phyloP scores from a whole-genome alignment of 23 red algal genomes.

The Gracilaria caudata region DNA sequence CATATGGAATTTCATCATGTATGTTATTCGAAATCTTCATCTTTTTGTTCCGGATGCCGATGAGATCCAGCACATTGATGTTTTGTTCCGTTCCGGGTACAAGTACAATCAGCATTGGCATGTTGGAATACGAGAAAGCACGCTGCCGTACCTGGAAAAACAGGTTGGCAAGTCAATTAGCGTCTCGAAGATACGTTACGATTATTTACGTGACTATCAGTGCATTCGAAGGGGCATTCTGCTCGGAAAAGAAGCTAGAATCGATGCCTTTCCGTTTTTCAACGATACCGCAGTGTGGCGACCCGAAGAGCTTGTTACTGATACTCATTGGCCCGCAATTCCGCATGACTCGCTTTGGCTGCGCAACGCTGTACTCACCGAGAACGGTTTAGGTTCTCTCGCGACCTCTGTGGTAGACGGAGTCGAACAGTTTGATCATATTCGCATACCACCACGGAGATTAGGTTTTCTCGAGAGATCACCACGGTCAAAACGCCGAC shows the following conservation, averaged over 20 bases:
- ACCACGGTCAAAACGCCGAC: slow-evolving; percentile 53
- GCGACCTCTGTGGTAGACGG: slow-evolving; percentile 14
- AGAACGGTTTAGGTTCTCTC: slow-evolving; percentile 24
- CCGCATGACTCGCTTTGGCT: slow-evolving; percentile 69
- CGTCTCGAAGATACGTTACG: slow-evolving; percentile 58
- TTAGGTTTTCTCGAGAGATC: slow-evolving; percentile 50
- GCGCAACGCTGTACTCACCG: slow-evolving; percentile 45
- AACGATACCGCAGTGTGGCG: slow-evolving; percentile 67
- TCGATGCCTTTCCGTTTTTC: slow-evolving; percentile 77
- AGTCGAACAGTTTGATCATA: slow-evolving; percentile 18
- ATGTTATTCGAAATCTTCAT: slow-evolving; percentile 62
- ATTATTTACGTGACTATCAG: slow-evolving; percentile 52
- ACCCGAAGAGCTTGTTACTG: slow-evolving; percentile 46
- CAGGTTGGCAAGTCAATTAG: slow-evolving; percentile 60
- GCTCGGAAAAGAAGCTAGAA: slow-evolving; percentile 61
- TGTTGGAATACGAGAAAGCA: slow-evolving; percentile 66
- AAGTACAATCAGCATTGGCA: slow-evolving; percentile 58
- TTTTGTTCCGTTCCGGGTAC: slow-evolving; percentile 58
- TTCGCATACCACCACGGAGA: slow-evolving; percentile 49
- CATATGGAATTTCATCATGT: slow-evolving; percentile 66
- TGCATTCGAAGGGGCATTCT: slow-evolving; percentile 60
- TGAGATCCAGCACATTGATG: slow-evolving; percentile 39
- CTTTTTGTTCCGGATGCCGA: slow-evolving; percentile 66
- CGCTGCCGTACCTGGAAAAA: slow-evolving; percentile 26
- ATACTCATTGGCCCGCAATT: slow-evolving; percentile 67